Base-by-base conservation (phyloP, 2,329 filamentous ascomycete genomes). In the Exophiala oligosperma region DNA sequence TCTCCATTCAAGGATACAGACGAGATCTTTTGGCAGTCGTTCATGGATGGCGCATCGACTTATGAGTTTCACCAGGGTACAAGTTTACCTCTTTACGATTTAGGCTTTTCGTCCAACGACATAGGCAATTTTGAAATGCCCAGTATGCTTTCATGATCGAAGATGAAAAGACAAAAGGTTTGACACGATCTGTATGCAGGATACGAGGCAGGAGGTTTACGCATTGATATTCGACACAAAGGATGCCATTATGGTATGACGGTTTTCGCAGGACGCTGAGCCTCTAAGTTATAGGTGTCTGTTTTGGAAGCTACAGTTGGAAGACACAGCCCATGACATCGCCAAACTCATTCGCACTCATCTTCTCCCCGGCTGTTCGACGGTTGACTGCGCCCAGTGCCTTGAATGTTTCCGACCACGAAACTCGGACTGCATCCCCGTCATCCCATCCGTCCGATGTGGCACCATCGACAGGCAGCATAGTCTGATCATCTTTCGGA, bases 261-360 rank as follows among this genome's bases (percentile, higher is more conserved):
- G 17, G 7, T 28, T 28, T 7, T 28, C 7, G 26, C 26, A 7
- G 26, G 26, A 28, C 26, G 26, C 26, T 28, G 4, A 28, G 7
- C 26, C 26, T 7, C 26, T 4, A 28, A 28, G 26, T 28, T 28
- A 4, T 28, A 28, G 26, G 2, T 1, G 7, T 28, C 26, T 28
- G 4, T 4, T 28, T 4, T 7, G 4, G 26, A 28, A 28, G 28
- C 32, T 28, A 53, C 12, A 53, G 17, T 28, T 53, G 37, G 17
- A 53, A 53, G 2, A 53, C 51, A n/a, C 51, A 53, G 6, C 51
- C 51, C 51, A 53, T 53, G 12, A 53, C 51, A 32, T 53, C 51
- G 17, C 51, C 51, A 29, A 46, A 53, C 21, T 53, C 51, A 35
- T 53, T 53, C 8, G 24, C 38, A 17, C 38, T 53, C 51, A 53